These are phyloP conservation scores for Eucalyptus pauciflora DNA, from an alignment of 345 rosid genomes.

Conservation along the genomic window DNA sequence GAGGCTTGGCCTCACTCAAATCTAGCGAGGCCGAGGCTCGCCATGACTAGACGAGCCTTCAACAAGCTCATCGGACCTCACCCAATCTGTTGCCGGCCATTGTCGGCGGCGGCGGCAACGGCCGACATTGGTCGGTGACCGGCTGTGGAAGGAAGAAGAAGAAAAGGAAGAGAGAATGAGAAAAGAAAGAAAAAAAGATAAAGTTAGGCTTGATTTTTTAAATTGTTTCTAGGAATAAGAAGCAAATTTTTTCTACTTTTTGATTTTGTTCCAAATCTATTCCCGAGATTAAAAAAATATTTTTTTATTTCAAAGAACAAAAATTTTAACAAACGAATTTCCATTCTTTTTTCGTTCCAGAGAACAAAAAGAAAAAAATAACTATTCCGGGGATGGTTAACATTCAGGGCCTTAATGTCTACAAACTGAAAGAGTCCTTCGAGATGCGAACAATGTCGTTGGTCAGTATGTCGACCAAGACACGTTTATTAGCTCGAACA, in stretches of 20 bases:
- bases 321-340: accelerated
- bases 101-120: accelerated
- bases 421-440: background rate
- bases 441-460: background rate
- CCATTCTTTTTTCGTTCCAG: accelerated
- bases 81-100: accelerated
- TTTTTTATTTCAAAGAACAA: accelerated
- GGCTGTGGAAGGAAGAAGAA: no score
- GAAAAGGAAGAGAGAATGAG: no score
- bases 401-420: background rate
- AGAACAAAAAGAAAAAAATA: accelerated
- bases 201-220: no score
- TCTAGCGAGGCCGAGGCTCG: accelerated
- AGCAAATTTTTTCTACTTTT: accelerated
- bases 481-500: background rate
- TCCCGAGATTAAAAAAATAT: accelerated
- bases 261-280: accelerated
- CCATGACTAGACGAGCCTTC: accelerated
- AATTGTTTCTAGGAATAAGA: accelerated
- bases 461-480: background rate
- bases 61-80: accelerated
- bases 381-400: no score
- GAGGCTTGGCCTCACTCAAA: accelerated
- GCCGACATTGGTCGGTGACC: accelerated
- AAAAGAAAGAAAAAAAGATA: no score